These are phyloP conservation scores for Choanephora cucurbitarum DNA, from an alignment of 371 early-diverging fungal genomes.

Conservation along the genomic window DNA sequence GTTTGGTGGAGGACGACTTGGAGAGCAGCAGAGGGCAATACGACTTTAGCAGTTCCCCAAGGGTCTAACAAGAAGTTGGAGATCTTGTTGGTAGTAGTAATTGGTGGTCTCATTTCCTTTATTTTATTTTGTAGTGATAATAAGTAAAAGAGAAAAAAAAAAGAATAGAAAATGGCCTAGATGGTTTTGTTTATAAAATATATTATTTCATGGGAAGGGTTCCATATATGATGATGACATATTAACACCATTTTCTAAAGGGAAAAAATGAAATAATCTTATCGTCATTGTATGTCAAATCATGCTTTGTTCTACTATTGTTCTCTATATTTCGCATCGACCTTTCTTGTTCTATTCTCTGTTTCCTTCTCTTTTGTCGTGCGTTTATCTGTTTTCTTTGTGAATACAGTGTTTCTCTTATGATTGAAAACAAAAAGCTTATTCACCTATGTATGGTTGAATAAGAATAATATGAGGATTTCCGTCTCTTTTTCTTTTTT, in stretches of 20 bases:
- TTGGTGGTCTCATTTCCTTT: background rate
- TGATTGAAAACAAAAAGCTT: no score
- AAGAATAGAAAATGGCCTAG: slow-evolving; percentile 3
- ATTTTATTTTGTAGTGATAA: background rate
- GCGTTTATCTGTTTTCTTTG: no score
- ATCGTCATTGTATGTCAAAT: slow-evolving; percentile 1
- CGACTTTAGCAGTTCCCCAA: slow-evolving; percentile 32
- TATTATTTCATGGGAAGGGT: slow-evolving; percentile 1
- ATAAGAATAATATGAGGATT: no score
- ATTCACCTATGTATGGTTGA: no score
- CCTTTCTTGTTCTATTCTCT: no score
- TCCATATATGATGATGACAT: slow-evolving; percentile 13
- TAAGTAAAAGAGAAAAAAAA: slow-evolving; percentile 6
- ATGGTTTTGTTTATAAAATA: slow-evolving; percentile 3
- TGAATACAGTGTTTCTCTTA: no score
- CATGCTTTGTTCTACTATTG: no score
- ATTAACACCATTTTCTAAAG: slow-evolving; percentile 2
- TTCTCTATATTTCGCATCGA: no score
- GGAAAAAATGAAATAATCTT: no score
- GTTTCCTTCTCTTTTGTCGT: no score
- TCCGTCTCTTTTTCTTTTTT: no score
- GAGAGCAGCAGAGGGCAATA: slow-evolving; percentile 26
- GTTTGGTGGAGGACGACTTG: slow-evolving; percentile 27
- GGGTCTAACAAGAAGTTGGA: slow-evolving; percentile 32
- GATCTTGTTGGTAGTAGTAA: slow-evolving; percentile 15